Conservation (phyloP, 169 alveolate species). For the Plasmodium relictum region DNA sequence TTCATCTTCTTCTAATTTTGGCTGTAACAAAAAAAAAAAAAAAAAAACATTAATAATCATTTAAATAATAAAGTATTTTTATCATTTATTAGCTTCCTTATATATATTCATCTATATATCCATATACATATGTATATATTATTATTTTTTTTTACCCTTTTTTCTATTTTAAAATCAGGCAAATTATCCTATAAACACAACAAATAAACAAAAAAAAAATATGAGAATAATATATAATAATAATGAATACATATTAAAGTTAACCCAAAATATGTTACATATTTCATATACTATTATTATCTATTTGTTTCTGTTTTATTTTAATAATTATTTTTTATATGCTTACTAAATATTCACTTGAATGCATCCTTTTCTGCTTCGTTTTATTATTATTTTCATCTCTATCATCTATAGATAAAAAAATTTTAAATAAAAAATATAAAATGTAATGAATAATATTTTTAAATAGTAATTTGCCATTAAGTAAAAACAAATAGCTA, state of each 20-base stretch:
- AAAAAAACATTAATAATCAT: background rate
- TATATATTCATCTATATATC: background rate
- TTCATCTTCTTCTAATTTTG: slow-evolving; percentile 77
- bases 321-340: no score
- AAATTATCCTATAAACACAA: slow-evolving; percentile 23
- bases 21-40: slow-evolving; percentile 38
- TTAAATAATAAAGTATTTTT: no score
- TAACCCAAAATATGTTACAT: no score
- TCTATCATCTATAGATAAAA: slow-evolving; percentile 13
- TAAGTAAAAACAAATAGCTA: background rate
- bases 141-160: slow-evolving; percentile 31
- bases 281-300: no score
- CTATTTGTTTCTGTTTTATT: no score
- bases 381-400: background rate
- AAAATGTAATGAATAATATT: background rate
- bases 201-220: background rate
- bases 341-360: slow-evolving; percentile 1
- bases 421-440: background rate
- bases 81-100: background rate
- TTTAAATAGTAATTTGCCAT: background rate
- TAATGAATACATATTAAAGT: background rate
- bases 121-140: background rate
- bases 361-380: background rate
- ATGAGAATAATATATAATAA: background rate
- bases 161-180: slow-evolving; percentile 63